Base-by-base conservation (phyloP, 2,329 filamentous ascomycete genomes). In the Phyllosticta citriasiana region DNA sequence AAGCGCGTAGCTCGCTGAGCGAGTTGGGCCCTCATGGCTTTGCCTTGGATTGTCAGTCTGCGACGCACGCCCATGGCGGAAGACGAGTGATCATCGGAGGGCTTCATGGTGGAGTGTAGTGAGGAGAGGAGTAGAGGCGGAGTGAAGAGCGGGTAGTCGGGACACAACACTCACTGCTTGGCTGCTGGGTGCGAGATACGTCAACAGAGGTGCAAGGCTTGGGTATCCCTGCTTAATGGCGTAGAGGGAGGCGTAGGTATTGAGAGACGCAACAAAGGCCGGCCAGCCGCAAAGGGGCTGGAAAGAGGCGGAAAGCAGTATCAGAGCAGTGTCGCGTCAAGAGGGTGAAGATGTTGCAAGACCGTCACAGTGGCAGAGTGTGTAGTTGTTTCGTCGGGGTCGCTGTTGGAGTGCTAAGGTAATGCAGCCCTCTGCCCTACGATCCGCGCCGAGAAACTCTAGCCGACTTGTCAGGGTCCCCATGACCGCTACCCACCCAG, bases 11-110 rank as follows among this genome's bases (percentile, higher is more conserved):
- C 71, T 55, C 56, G 60, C 52, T 62, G 60, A 16, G 62, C 62
- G 61, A 75, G 63, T 63, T 73, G 72, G 59, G 73, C 70, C 57
- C 72, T 70, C 69, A 75, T 68, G 33, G 54, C 24, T 40, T 62
- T 62, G 24, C 56, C 56, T 24, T 51, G 50, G 55, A 55, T 55
- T n/a, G 60, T 62, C 24, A 62, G 60, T n/a, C 52, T 30, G n/a
- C 60, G 52, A 33, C 60, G 59, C 24, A 61, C 35, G 50, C 55
- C 55, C 59, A 57, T 61, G n/a, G 52, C 51, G 56, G 60, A 54
- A 51, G 52, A 26, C 54, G 40, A 51, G 59, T 16, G 25, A 10
- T 40, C 27, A 19, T 25, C 25, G 59, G 12, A 22, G 40, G 54
- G 19, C n/a, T 26, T 26, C 33, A 52, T 59, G 57, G 14, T 40